Evolutionary conservation across 306 rosid species (phyloP).

Genomic region (Prosopis cineraria): DNA sequence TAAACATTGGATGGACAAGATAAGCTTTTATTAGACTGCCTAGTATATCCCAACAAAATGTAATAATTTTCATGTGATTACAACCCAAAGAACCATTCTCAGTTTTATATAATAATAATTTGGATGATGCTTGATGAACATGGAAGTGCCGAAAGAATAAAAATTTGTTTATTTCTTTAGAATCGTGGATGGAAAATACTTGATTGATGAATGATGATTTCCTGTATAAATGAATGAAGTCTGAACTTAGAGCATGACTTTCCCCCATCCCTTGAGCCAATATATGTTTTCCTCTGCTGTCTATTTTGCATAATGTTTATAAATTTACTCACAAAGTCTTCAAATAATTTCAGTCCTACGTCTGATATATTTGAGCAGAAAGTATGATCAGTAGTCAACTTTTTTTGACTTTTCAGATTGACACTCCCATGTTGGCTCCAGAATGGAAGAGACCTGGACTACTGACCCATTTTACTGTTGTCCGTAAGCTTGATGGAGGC

Average conservation of each 20-base stretch:
- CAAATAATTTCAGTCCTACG: neutral
- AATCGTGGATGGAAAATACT: slow-evolving; percentile 18
- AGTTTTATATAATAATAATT: slow-evolving; percentile 13
- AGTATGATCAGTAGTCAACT: slow-evolving; percentile 29
- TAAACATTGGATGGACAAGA: slow-evolving; percentile 1
- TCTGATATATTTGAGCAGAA: slow-evolving; percentile 14
- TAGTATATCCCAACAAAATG: neutral
- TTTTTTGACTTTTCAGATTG: slow-evolving; percentile 68
- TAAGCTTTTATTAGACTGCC: neutral
- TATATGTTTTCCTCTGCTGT: neutral
- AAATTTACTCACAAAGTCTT: slow-evolving; percentile 1
- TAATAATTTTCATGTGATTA: neutral
- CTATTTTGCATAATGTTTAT: neutral
- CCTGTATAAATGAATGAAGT: slow-evolving; percentile 6
- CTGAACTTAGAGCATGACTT: neutral
- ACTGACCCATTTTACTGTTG: slow-evolving; percentile 89
- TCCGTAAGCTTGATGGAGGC: slow-evolving; percentile 87
- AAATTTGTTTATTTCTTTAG: slow-evolving; percentile 17
- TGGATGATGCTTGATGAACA: slow-evolving; percentile 11
- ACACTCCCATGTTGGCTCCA: slow-evolving; percentile 89
- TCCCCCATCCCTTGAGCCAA: neutral
- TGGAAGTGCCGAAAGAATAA: slow-evolving; percentile 7
- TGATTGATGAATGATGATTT: neutral
- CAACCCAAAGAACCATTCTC: neutral
- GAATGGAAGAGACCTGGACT: slow-evolving; percentile 86